Evolutionary conservation across 805 yeast genomes (phyloP).

Genomic region (Kodamaea hsintzibuensis): DNA sequence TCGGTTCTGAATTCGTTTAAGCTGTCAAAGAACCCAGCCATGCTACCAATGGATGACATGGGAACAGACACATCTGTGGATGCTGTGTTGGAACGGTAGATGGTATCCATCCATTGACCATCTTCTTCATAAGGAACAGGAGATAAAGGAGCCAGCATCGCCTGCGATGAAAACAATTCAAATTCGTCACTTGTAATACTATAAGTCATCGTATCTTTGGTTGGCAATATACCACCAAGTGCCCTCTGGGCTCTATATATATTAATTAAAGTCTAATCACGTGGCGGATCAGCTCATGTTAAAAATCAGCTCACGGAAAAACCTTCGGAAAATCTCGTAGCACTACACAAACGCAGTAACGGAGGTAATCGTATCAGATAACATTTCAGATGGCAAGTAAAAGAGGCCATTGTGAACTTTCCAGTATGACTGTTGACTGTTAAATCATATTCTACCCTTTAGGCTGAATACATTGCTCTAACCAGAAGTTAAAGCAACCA

Average conservation of each 20-base stretch:
- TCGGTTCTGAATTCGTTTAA: constrained; percentile 5
- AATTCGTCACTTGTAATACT: constrained; percentile 4
- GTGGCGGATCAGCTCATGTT: not conserved
- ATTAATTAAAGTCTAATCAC: not conserved
- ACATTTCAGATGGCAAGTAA: too few species aligned
- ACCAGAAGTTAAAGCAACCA: too few species aligned
- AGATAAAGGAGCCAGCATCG: constrained; percentile 9
- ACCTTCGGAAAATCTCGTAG: not conserved
- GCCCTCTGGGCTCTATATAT: not conserved
- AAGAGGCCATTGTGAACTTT: too few species aligned
- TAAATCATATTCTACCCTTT: too few species aligned
- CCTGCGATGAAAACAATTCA: constrained; percentile 4
- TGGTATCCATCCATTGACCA: constrained; percentile 3
- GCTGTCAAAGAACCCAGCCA: constrained; percentile 8
- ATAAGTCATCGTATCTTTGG: not conserved
- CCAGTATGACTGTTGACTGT: too few species aligned
- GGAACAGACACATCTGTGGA: constrained; percentile 5
- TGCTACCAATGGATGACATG: constrained; percentile 5
- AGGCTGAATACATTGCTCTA: too few species aligned
- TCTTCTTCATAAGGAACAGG: constrained; percentile 3
- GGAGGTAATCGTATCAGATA: not conserved
- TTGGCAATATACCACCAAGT: not conserved
- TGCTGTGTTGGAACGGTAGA: constrained; percentile 1
- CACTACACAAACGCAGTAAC: not conserved
- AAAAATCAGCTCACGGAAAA: constrained; percentile 1